A percentile compares a stretch with the other conserved stretches of the same genome.
Evolutionary conservation across 352 stramenopile species (phyloP).

Genomic region (Thalassiosira exigua): DNA sequence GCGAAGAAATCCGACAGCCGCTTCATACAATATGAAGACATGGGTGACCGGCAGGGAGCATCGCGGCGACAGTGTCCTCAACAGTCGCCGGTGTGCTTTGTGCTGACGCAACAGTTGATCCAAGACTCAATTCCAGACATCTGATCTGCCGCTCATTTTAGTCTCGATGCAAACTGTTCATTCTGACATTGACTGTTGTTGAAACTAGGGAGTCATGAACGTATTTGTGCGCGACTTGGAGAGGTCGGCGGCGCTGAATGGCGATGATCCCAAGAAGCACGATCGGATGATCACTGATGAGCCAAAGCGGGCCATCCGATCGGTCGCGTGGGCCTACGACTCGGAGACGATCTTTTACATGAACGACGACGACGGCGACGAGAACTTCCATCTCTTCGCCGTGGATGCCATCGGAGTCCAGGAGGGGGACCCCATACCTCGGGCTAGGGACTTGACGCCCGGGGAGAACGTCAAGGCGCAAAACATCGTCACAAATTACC

Average conservation of each 20-base stretch:
- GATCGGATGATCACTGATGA: slow-evolving; percentile 64
- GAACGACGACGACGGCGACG: slow-evolving; percentile 62
- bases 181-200: too few species aligned
- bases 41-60: too few species aligned
- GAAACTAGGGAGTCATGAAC: slow-evolving; percentile 63
- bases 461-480: slow-evolving; percentile 66
- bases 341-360: slow-evolving; percentile 65
- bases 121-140: too few species aligned
- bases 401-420: slow-evolving; percentile 28
- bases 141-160: too few species aligned
- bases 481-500: slow-evolving; percentile 65
- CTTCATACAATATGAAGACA: too few species aligned
- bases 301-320: slow-evolving; percentile 57
- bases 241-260: not conserved
- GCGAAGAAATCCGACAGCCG: too few species aligned
- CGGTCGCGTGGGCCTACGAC: slow-evolving; percentile 59
- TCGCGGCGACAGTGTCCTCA: too few species aligned
- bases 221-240: slow-evolving; percentile 42
- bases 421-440: slow-evolving; percentile 1
- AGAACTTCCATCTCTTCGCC: slow-evolving; percentile 72
- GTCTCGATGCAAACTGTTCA: too few species aligned
- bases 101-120: too few species aligned
- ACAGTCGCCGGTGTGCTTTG: too few species aligned
- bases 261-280: slow-evolving; percentile 13
- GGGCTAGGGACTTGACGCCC: slow-evolving; percentile 62